Percentiles rank a stretch among this genome's conserved stretches.
Conservation (phyloP, 163 green algal species). For the Coccomyxa subellipsoidea region DNA sequence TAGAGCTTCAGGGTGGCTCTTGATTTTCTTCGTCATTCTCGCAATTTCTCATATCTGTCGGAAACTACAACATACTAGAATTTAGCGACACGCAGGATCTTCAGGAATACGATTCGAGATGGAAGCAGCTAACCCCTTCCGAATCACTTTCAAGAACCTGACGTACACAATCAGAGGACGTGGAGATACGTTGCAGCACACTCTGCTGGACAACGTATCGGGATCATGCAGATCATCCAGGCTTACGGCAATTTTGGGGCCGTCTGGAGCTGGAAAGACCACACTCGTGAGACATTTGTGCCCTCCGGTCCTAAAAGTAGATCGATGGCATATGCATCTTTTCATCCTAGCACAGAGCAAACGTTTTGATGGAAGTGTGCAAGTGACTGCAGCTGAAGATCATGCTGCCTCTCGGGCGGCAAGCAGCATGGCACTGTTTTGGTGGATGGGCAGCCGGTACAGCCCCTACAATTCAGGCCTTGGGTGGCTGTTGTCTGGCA, state of each 20-base stretch:
- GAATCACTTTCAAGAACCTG: slow-evolving; percentile 53
- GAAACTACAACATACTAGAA: too few species aligned
- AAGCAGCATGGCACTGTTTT: slow-evolving; percentile 25
- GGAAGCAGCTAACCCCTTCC: not conserved
- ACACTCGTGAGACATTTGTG: not conserved
- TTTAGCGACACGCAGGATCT: not conserved
- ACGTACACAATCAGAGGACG: slow-evolving; percentile 59
- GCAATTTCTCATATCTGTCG: too few species aligned
- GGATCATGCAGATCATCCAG: slow-evolving; percentile 28
- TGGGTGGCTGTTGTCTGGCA: slow-evolving; percentile 35
- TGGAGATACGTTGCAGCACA: slow-evolving; percentile 15
- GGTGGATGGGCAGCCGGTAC: slow-evolving; percentile 25
- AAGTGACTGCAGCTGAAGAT: slow-evolving; percentile 31
- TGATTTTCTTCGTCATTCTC: too few species aligned
- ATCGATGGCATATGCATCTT: not conserved
- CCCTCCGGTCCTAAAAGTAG: too few species aligned
- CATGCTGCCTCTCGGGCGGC: slow-evolving; percentile 22
- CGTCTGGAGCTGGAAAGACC: slow-evolving; percentile 29
- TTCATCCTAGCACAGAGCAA: not conserved
- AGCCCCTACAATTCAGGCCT: slow-evolving; percentile 12
- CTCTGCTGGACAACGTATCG: slow-evolving; percentile 38
- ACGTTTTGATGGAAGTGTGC: not conserved
- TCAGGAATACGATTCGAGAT: not conserved
- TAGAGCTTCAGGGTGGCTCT: too few species aligned
- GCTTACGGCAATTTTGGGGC: slow-evolving; percentile 50